These are phyloP conservation scores for Alternaria incomplexa DNA, from an alignment of 2,329 filamentous ascomycete genomes.

Conservation along the genomic window DNA sequence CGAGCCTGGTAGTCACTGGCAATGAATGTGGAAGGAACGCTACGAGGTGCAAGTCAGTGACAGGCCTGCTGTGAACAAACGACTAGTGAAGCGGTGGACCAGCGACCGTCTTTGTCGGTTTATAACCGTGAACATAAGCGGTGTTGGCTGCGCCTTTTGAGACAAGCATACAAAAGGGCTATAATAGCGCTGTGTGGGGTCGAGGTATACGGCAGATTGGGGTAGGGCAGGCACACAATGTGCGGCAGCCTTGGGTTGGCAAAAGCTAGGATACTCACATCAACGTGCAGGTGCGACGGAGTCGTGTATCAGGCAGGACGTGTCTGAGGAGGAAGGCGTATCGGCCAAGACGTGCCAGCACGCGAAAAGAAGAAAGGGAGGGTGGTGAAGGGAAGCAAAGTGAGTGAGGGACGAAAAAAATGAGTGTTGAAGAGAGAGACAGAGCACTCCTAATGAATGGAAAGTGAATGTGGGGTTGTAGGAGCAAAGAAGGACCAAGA, in stretches of 20 bases:
- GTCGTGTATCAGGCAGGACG: slow-evolving; percentile 29
- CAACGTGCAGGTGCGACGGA: slow-evolving; percentile 39
- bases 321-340: slow-evolving; percentile 34
- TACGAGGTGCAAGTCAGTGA: slow-evolving; percentile 25
- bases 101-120: slow-evolving; percentile 18
- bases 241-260: slow-evolving; percentile 13
- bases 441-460: slow-evolving; percentile 41
- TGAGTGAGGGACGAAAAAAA: slow-evolving; percentile 16
- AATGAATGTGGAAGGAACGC: slow-evolving; percentile 30
- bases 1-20: slow-evolving; percentile 21
- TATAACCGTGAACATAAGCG: slow-evolving; percentile 14
- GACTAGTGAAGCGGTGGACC: slow-evolving; percentile 3
- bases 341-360: slow-evolving; percentile 50
- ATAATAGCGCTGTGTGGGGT: slow-evolving; percentile 21
- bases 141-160: slow-evolving; percentile 14
- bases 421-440: slow-evolving; percentile 19
- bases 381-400: slow-evolving; percentile 15
- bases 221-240: slow-evolving; percentile 20
- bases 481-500: slow-evolving; percentile 31
- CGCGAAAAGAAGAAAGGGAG: slow-evolving; percentile 27
- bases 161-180: slow-evolving; percentile 12
- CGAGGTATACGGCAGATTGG: slow-evolving; percentile 6
- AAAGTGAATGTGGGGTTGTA: slow-evolving; percentile 22
- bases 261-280: slow-evolving; percentile 40
- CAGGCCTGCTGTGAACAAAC: slow-evolving; percentile 16